Evolutionary conservation across 2,329 filamentous ascomycete species (phyloP).

Genomic region (Claviceps sp.): DNA sequence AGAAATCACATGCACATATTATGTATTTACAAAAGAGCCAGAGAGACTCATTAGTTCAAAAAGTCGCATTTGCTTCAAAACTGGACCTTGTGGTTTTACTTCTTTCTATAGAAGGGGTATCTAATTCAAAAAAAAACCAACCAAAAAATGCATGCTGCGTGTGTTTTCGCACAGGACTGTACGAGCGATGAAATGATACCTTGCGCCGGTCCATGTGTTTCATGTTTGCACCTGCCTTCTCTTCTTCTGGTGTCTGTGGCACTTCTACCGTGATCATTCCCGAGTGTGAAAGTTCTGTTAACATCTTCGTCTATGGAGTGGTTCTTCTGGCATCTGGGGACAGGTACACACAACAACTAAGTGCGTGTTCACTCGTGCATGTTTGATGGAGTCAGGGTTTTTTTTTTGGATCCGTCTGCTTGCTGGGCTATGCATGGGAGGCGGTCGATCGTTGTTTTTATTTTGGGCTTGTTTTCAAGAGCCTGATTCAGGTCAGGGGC

Average conservation of each 20-base stretch:
- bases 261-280: too few species aligned
- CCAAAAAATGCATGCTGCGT: not conserved
- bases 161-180: too few species aligned
- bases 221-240: not conserved
- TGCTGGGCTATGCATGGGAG: too few species aligned
- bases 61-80: not conserved
- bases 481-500: too few species aligned
- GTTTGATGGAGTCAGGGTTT: not conserved
- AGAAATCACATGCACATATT: not conserved
- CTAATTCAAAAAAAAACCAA: not conserved
- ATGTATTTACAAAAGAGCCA: not conserved
- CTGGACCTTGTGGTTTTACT: not conserved
- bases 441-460: not conserved
- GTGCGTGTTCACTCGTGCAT: not conserved
- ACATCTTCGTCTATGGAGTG: not conserved
- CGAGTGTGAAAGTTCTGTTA: not conserved
- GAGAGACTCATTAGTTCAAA: not conserved
- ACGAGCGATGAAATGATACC: not conserved
- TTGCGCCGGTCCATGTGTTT: not conserved
- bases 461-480: not conserved
- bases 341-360: not conserved
- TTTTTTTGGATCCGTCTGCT: not conserved
- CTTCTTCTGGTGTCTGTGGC: not conserved
- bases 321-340: not conserved
- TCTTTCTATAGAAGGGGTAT: slow-evolving; percentile 1